Evolutionary conservation across 768 basidiomycete species (phyloP).

Genomic region (Strobilomyces confusus): DNA sequence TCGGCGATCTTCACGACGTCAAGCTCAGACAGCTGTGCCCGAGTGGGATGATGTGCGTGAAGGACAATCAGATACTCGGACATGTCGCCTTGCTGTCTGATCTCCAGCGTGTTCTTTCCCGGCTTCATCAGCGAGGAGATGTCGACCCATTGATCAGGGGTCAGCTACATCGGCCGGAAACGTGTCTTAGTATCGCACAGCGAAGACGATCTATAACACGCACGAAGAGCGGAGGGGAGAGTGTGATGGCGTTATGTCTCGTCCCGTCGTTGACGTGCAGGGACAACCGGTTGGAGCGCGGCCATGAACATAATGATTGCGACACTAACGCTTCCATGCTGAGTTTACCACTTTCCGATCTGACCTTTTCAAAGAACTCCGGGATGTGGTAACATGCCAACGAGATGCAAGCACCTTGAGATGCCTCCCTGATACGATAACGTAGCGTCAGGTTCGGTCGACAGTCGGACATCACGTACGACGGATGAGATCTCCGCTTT

Average conservation of each 20-base stretch:
- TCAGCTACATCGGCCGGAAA: slow-evolving; percentile 32
- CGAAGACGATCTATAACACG: slow-evolving; percentile 25
- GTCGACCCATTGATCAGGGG: slow-evolving; percentile 48
- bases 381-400: slow-evolving; percentile 41
- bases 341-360: slow-evolving; percentile 10
- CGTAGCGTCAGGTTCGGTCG: background rate
- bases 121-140: slow-evolving; percentile 40
- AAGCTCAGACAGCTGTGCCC: slow-evolving; percentile 36
- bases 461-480: slow-evolving; percentile 27
- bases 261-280: slow-evolving; percentile 8
- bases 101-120: slow-evolving; percentile 42
- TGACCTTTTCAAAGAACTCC: slow-evolving; percentile 18
- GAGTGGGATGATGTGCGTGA: slow-evolving; percentile 48
- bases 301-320: slow-evolving; percentile 41
- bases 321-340: slow-evolving; percentile 22
- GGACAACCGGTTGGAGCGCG: slow-evolving; percentile 25
- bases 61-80: slow-evolving; percentile 45
- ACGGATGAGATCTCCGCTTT: slow-evolving; percentile 23
- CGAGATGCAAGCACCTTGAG: slow-evolving; percentile 40
- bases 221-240: slow-evolving; percentile 32
- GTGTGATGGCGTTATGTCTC: slow-evolving; percentile 13
- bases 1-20: slow-evolving; percentile 7
- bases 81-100: slow-evolving; percentile 42
- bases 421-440: slow-evolving; percentile 28
- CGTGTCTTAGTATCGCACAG: background rate